Evolutionary conservation across 2,329 filamentous ascomycete species (phyloP).

Genomic region (Fonsecaea pedrosoi): DNA sequence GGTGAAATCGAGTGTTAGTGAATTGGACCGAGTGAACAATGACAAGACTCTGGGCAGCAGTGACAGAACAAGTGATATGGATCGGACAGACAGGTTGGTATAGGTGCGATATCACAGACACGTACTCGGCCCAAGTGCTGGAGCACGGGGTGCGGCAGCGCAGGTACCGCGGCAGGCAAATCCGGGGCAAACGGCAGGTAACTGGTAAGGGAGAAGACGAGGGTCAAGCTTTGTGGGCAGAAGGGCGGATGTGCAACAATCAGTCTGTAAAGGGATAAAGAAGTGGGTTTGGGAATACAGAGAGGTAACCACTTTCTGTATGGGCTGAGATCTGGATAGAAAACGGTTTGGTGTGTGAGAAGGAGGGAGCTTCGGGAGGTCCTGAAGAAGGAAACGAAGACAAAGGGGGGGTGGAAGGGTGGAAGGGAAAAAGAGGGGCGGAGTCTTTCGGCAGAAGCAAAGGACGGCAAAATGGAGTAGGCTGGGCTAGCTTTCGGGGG

Average conservation of each 20-base stretch:
- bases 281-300: constrained; percentile 37
- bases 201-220: constrained; percentile 11
- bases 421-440: constrained; percentile 18
- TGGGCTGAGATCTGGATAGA: constrained; percentile 31
- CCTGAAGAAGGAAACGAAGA: constrained; percentile 24
- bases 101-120: neutral
- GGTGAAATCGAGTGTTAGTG: constrained; percentile 22
- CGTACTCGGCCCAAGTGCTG: constrained; percentile 4
- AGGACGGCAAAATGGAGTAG: constrained; percentile 15
- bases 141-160: constrained; percentile 25
- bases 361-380: constrained; percentile 14
- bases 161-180: constrained; percentile 28
- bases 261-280: constrained; percentile 35
- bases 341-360: constrained; percentile 36
- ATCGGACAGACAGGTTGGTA: constrained; percentile 2
- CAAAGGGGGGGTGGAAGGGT: constrained; percentile 6
- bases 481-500: neutral
- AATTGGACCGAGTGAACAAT: constrained; percentile 16
- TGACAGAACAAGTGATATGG: constrained; percentile 14
- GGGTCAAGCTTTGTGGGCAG: constrained; percentile 37
- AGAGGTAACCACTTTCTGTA: constrained; percentile 38
- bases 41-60: neutral
- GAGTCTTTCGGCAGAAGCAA: constrained; percentile 17
- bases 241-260: constrained; percentile 35
- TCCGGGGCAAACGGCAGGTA: constrained; percentile 33